Conservation (phyloP, 108 stramenopile species). For the Cyclotella cryptica region DNA sequence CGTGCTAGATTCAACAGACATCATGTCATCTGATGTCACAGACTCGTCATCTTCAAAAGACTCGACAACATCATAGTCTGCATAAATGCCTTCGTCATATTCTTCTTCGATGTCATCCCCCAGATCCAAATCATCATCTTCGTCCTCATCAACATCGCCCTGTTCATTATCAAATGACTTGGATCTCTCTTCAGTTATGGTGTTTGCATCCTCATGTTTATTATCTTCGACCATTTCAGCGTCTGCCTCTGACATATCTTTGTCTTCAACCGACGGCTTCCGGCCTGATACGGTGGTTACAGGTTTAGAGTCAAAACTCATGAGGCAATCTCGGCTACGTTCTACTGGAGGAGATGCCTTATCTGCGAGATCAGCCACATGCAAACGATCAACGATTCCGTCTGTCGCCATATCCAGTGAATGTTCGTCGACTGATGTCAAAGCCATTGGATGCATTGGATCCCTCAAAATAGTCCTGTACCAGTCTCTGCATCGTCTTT, state of each 20-base stretch:
- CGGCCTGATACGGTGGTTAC: slow-evolving; percentile 5
- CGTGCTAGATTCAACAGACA: background rate
- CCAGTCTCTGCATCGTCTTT: slow-evolving; percentile 64
- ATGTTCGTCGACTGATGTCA: slow-evolving; percentile 44
- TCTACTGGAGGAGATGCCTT: slow-evolving; percentile 8
- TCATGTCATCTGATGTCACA: slow-evolving; percentile 1
- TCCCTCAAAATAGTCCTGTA: slow-evolving; percentile 47
- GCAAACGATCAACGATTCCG: slow-evolving; percentile 24
- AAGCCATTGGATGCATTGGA: slow-evolving; percentile 52
- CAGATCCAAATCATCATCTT: background rate
- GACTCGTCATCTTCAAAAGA: slow-evolving; percentile 11
- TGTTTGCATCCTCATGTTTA: too few species aligned
- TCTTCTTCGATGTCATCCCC: slow-evolving; percentile 24
- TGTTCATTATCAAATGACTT: background rate
- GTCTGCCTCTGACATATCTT: background rate
- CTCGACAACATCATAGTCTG: slow-evolving; percentile 19
- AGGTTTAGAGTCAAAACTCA: slow-evolving; percentile 21
- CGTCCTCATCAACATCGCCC: background rate
- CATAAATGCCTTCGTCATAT: slow-evolving; percentile 24
- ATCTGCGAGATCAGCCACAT: slow-evolving; percentile 23
- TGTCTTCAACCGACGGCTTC: background rate
- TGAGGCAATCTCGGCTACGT: slow-evolving; percentile 24
- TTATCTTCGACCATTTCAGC: too few species aligned
- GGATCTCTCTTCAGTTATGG: too few species aligned
- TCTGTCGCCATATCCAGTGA: background rate